Conservation (phyloP, 2,329 filamentous ascomycete genomes). For the Fusarium decemcellulare region DNA sequence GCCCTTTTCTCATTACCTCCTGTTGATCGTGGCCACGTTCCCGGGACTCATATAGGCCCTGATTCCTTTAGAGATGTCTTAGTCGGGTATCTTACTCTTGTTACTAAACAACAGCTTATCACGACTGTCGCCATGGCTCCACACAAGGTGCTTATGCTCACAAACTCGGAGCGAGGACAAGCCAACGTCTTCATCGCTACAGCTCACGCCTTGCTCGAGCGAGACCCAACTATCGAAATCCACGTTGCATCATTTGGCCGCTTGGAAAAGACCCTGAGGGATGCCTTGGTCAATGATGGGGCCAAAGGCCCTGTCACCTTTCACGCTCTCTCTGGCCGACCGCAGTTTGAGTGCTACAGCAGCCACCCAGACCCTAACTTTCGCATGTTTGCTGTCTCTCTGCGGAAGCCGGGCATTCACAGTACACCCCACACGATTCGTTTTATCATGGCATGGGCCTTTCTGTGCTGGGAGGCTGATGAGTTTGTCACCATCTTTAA, state of each 20-base stretch:
- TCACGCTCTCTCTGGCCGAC: not conserved
- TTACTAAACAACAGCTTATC: no score
- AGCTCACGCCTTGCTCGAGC: not conserved
- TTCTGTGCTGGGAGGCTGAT: not conserved
- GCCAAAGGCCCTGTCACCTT: not conserved
- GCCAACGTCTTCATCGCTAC: constrained; percentile 1
- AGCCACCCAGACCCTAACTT: not conserved
- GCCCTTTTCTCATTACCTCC: no score
- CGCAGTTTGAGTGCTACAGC: not conserved
- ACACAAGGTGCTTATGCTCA: constrained; percentile 5
- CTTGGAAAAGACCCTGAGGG: not conserved
- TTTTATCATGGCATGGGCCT: not conserved
- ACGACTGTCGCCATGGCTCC: not conserved
- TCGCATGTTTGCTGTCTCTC: not conserved
- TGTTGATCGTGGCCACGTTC: no score
- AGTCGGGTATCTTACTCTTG: not conserved
- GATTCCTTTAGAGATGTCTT: no score
- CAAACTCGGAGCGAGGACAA: not conserved
- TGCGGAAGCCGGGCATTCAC: not conserved
- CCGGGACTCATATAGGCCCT: no score
- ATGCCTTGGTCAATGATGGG: not conserved
- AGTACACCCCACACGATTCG: not conserved
- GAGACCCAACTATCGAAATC: not conserved
- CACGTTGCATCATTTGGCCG: not conserved
- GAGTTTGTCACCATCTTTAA: not conserved